Conservation (phyloP, 352 stramenopile genomes). For the Pythium guiyangense region DNA sequence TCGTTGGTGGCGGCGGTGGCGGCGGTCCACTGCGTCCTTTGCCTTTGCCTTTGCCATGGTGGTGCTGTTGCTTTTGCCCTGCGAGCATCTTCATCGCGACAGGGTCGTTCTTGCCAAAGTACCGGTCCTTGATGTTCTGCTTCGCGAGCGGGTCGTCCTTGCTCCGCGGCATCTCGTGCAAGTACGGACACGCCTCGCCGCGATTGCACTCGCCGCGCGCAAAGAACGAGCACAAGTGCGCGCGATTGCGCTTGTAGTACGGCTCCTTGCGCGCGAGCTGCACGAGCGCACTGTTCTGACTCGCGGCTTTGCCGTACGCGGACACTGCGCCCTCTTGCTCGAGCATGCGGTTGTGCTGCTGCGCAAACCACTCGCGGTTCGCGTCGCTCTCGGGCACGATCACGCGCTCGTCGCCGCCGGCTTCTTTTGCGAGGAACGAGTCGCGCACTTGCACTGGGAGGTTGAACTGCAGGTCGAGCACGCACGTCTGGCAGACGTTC, state of each 20-base stretch:
- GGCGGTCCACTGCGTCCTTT: constrained; percentile 20
- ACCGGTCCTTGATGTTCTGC: constrained; percentile 95
- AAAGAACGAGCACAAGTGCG: constrained; percentile 95
- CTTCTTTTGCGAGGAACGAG: constrained; percentile 68
- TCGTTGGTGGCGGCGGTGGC: constrained; percentile 19
- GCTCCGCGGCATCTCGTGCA: constrained; percentile 93
- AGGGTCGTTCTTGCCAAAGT: constrained; percentile 93
- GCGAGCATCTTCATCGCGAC: constrained; percentile 90
- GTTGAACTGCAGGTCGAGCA: constrained; percentile 98
- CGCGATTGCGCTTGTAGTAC: constrained; percentile 90
- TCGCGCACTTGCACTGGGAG: constrained; percentile 94
- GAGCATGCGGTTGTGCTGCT: constrained; percentile 89
- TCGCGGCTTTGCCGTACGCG: constrained; percentile 79
- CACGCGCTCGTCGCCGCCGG: constrained; percentile 35
- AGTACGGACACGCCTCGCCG: constrained; percentile 90
- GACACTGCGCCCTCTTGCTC: constrained; percentile 87
- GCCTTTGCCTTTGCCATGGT: constrained; percentile 24
- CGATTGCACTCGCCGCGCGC: constrained; percentile 92
- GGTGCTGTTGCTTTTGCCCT: constrained; percentile 10
- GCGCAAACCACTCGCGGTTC: constrained; percentile 94
- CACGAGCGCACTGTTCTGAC: constrained; percentile 74
- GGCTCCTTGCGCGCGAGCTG: constrained; percentile 82
- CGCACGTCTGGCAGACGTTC: constrained; percentile 99
- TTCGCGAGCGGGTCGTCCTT: constrained; percentile 93
- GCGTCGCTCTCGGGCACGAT: constrained; percentile 91